phyloP scores from a whole-genome alignment of 1,139 yeast genomes.

The Scheffersomyces stambukii region DNA sequence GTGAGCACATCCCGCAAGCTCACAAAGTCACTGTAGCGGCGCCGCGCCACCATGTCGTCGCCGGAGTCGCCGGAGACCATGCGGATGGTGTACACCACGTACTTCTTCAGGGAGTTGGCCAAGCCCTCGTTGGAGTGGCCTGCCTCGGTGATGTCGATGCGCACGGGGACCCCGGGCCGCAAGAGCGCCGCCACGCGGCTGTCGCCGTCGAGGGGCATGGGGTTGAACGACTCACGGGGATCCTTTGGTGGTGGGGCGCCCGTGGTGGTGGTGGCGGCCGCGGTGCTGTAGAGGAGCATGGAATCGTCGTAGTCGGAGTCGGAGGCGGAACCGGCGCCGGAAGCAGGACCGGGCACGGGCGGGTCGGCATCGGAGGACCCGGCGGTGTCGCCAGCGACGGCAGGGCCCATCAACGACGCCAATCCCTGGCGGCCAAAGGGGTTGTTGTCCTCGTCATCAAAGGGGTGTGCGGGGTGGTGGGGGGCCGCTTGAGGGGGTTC shows the following conservation, averaged over 20 bases:
- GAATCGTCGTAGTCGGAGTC: slow-evolving; percentile 22
- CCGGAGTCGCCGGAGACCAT: slow-evolving; percentile 27
- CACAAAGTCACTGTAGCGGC: slow-evolving; percentile 92
- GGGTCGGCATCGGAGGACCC: slow-evolving; percentile 8
- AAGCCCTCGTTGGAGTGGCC: slow-evolving; percentile 72
- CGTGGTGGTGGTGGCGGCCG: slow-evolving; percentile 5
- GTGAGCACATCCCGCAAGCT: slow-evolving; percentile 66
- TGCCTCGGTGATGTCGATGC: slow-evolving; percentile 65
- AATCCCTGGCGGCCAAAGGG: slow-evolving; percentile 43
- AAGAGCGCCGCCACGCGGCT: slow-evolving; percentile 36
- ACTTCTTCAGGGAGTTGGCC: slow-evolving; percentile 57
- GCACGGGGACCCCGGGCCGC: slow-evolving; percentile 27
- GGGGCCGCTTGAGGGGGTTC: too few species aligned
- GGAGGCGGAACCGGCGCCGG: too few species aligned
- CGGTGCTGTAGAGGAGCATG: slow-evolving; percentile 20
- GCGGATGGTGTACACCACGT: slow-evolving; percentile 76
- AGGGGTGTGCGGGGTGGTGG: slow-evolving; percentile 5
- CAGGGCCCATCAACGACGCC: slow-evolving; percentile 19
- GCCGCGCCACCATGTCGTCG: slow-evolving; percentile 54
- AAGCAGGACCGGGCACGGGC: not conserved
- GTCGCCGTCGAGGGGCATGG: slow-evolving; percentile 33
- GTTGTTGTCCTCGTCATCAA: slow-evolving; percentile 48
- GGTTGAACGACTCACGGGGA: slow-evolving; percentile 17
- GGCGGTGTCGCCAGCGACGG: not conserved
- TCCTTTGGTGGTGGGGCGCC: slow-evolving; percentile 2